Conservation (phyloP, 768 basidiomycete species). For the Mycena rebaudengoi region DNA sequence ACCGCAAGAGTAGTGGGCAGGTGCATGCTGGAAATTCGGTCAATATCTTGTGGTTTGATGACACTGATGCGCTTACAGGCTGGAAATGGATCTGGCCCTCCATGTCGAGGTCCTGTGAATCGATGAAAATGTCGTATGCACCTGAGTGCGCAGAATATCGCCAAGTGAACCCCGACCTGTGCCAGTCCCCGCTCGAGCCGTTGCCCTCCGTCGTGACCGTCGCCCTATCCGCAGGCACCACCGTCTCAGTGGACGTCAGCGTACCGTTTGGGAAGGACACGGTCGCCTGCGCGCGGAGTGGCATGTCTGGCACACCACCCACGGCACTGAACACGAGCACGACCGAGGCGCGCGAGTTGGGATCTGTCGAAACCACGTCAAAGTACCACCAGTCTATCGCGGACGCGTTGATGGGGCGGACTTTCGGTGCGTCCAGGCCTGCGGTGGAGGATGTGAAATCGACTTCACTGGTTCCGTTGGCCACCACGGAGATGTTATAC, state of each 20-base stretch:
- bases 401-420: slow-evolving; percentile 20
- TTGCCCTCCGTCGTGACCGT: slow-evolving; percentile 17
- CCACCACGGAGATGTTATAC: no score
- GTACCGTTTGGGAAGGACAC: slow-evolving; percentile 9
- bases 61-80: background rate
- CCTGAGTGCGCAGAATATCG: background rate
- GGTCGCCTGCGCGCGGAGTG: background rate
- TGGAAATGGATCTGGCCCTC: slow-evolving; percentile 15
- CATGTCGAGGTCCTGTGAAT: slow-evolving; percentile 15
- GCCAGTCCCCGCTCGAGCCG: slow-evolving; percentile 19
- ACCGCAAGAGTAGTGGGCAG: slow-evolving; percentile 29
- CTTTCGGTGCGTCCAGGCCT: slow-evolving; percentile 22
- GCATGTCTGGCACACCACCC: background rate
- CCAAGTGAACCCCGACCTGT: slow-evolving; percentile 22
- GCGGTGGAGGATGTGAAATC: background rate
- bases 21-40: slow-evolving; percentile 1
- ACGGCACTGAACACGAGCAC: slow-evolving; percentile 15
- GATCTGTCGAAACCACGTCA: slow-evolving; percentile 27
- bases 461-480: no score
- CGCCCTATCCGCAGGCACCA: slow-evolving; percentile 3
- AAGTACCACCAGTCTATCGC: slow-evolving; percentile 33
- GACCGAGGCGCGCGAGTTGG: slow-evolving; percentile 14
- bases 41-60: background rate
- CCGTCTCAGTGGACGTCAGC: background rate
- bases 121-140: slow-evolving; percentile 14